Conservation (phyloP, 768 basidiomycete genomes). For the Boletus tomentosulus region DNA sequence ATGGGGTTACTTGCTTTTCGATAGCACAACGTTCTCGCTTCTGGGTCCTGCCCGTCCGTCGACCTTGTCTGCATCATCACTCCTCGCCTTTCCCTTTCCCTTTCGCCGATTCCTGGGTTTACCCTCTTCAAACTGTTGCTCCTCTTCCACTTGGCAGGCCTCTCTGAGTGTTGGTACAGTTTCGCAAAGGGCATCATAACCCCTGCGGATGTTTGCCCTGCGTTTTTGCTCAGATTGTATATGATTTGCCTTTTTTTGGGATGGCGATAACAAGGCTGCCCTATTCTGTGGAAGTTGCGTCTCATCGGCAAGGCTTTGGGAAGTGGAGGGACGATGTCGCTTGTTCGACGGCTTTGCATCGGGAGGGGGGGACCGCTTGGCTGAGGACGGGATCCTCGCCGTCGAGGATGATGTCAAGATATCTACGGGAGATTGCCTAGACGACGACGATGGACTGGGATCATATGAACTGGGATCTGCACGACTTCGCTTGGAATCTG, state of each 20-base stretch:
- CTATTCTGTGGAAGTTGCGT: conserved; percentile 12
- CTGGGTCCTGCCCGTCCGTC: conserved; percentile 87
- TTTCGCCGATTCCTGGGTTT: conserved; percentile 35
- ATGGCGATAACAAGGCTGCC: conserved; percentile 57
- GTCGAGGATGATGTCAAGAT: conserved; percentile 13
- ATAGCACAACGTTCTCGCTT: conserved; percentile 86
- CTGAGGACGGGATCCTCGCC: conserved; percentile 11
- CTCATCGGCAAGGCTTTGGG: conserved; percentile 9
- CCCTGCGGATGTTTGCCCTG: conserved; percentile 82
- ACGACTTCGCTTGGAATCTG: conserved; percentile 9
- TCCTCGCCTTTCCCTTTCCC: conserved; percentile 36
- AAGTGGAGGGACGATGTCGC: conserved; percentile 25
- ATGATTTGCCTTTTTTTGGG: conserved; percentile 91
- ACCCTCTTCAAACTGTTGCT: conserved; percentile 34
- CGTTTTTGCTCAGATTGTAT: conserved; percentile 94
- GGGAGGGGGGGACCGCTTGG: conserved; percentile 26
- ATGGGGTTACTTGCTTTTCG: conserved; percentile 61
- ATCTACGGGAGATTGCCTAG: conserved; percentile 25
- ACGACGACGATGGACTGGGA: conserved; percentile 24
- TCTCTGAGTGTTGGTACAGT: conserved; percentile 78
- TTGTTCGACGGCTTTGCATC: conserved; percentile 29
- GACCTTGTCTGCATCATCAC: conserved; percentile 54
- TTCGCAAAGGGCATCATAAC: conserved; percentile 85
- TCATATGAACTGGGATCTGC: conserved; percentile 11
- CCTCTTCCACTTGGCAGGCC: conserved; percentile 76